Percentiles rank a stretch among this genome's conserved stretches.
Conservation (phyloP, 108 stramenopile species). For the Pseudonitzschia multiseries region DNA sequence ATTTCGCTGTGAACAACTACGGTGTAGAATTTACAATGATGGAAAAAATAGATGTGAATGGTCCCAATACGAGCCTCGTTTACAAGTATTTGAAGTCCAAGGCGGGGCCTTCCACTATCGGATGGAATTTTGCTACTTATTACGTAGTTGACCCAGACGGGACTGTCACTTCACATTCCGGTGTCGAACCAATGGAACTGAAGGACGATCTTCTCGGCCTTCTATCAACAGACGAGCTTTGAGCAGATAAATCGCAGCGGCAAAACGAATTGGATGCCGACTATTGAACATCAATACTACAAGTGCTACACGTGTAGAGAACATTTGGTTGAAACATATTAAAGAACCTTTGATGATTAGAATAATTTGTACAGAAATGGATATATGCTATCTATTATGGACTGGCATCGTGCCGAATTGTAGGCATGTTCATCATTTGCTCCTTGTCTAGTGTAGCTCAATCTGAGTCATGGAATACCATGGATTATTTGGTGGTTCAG, state of each 20-base stretch:
- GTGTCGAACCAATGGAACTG: conserved; percentile 69
- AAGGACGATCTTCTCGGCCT: conserved; percentile 17
- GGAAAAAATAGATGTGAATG: conserved; percentile 88
- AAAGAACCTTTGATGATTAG: too few relatives aligned
- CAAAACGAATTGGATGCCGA: too few relatives aligned
- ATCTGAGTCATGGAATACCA: too few relatives aligned
- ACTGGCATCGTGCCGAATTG: too few relatives aligned
- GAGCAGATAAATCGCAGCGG: background rate
- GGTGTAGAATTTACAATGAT: conserved; percentile 86
- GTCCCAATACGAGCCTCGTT: conserved; percentile 54
- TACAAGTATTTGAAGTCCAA: conserved; percentile 66
- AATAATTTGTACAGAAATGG: too few relatives aligned
- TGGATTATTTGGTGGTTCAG: too few relatives aligned
- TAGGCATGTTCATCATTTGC: too few relatives aligned
- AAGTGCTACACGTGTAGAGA: too few relatives aligned
- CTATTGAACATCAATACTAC: too few relatives aligned
- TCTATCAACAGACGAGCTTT: conserved; percentile 25
- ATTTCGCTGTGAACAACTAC: conserved; percentile 54
- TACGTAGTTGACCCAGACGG: conserved; percentile 68
- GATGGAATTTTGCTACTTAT: conserved; percentile 84
- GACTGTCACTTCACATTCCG: conserved; percentile 46
- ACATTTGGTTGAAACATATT: too few relatives aligned
- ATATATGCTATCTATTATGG: too few relatives aligned
- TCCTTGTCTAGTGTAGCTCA: too few relatives aligned
- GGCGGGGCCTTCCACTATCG: conserved; percentile 53